Evolutionary conservation across 805 yeast genomes (phyloP), one percentile per base, ranked within the genome.

Genomic region (Clavispora phyllophila): DNA sequence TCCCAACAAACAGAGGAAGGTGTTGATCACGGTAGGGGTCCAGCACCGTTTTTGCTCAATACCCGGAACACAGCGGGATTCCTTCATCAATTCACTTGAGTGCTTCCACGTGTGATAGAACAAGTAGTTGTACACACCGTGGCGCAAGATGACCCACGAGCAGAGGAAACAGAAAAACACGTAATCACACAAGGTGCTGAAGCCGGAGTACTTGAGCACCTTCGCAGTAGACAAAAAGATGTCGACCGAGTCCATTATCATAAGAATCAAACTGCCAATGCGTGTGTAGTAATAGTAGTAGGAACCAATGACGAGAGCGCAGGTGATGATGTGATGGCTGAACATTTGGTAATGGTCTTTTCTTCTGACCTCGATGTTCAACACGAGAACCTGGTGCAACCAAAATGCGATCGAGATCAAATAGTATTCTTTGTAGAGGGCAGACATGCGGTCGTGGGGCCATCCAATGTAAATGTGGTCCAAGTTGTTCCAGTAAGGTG

Each of bases 281-380:
- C 87, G 74, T 26, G 82, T 78, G 62, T 81, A 84, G 63, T 84
- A 81, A 58, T 78, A 80, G 56, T 68, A 70, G 61, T 88, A 89
- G 1, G 93, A 83, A 2, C 93, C 91, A 10, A 73, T 59, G 22
- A 84, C 74, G 42, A 89, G 72, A 18, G 69, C 53, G 53, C 81
- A 73, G 0, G 97, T 89, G 43, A 90, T 81, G 43, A 90, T 79
- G 62, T 89, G 97, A 61, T 89, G 97, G 36, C 82, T 66, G 56
- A 88, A 79, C 97, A 89, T 89, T 63, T 89, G 96, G 52, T 65
- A 62, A 59, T 86, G 81, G 60, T 89, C 97, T 58, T 87, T 87
- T 48, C 97, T 77, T 48, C 73, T 77, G 46, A 78, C 81, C 63
- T 89, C 97, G 40, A 88, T 63, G 63, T 87, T 79, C 46, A 90